A percentile compares a stretch with the other conserved stretches of the same genome.
phyloP scores from a whole-genome alignment of 2,329 filamentous ascomycete genomes.

The Septoria petroselini region DNA sequence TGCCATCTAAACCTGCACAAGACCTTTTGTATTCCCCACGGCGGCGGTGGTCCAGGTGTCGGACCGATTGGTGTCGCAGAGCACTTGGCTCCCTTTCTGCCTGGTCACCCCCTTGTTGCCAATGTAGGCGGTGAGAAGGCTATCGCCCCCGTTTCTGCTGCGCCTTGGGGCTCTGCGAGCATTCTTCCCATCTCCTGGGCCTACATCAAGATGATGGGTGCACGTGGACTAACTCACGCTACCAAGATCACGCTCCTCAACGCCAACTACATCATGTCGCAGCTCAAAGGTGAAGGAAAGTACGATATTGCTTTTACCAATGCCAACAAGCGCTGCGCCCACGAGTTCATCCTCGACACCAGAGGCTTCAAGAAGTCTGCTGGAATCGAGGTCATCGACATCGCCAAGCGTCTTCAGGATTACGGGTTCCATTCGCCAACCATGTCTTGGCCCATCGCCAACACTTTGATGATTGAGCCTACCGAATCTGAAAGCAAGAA shows the following conservation, averaged over 20 bases:
- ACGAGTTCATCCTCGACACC: conserved; percentile 94
- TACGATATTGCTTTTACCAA: conserved; percentile 96
- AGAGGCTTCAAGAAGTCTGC: conserved; percentile 79
- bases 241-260: conserved; percentile 93
- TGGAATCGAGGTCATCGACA: conserved; percentile 86
- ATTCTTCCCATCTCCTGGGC: conserved; percentile 94
- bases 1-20: conserved; percentile 98
- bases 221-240: conserved; percentile 76
- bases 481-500: conserved; percentile 90
- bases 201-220: conserved; percentile 92
- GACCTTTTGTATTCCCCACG: conserved; percentile 97
- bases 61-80: conserved; percentile 89
- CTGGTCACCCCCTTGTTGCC: conserved; percentile 63
- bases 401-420: conserved; percentile 94
- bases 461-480: conserved; percentile 97
- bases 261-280: conserved; percentile 92
- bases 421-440: conserved; percentile 97
- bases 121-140: conserved; percentile 53
- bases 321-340: conserved; percentile 78
- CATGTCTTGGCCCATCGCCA: conserved; percentile 93
- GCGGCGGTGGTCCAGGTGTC: conserved; percentile 88
- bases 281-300: conserved; percentile 67
- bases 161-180: conserved; percentile 81
- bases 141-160: conserved; percentile 73
- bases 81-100: conserved; percentile 73